Percentiles rank a stretch among this genome's conserved stretches.
Evolutionary conservation across 768 basidiomycete species (phyloP).

Genomic region (Guyanaporus albipodus): DNA sequence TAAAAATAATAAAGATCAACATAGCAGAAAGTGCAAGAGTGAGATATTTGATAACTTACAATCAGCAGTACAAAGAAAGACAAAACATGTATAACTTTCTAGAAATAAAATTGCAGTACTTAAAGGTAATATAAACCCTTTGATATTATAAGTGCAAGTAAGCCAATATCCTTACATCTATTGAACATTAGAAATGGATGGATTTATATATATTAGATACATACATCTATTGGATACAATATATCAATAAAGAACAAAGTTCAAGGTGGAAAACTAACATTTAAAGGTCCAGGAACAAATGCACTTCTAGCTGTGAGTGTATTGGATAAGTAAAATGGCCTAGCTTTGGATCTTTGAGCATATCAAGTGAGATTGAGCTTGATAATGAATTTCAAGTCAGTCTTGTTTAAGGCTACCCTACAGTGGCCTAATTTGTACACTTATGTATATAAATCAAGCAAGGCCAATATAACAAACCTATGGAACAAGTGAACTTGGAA

Average conservation of each 20-base stretch:
- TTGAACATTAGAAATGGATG: neutral
- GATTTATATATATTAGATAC: too few species aligned
- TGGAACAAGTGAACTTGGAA: neutral
- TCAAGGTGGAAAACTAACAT: neutral
- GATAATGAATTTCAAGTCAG: neutral
- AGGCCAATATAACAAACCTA: constrained; percentile 3
- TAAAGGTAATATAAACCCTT: too few species aligned
- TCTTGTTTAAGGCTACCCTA: neutral
- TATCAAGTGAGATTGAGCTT: neutral
- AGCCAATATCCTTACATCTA: neutral
- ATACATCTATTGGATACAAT: neutral
- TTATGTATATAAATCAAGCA: neutral
- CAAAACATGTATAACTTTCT: fast-evolving
- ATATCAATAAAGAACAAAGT: neutral
- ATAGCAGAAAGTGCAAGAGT: neutral
- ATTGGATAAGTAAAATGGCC: neutral
- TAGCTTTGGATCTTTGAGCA: neutral
- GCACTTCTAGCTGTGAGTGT: neutral
- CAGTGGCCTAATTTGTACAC: neutral
- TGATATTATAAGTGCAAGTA: too few species aligned
- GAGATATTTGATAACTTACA: neutral
- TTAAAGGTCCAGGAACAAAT: neutral
- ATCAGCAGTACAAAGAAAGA: neutral
- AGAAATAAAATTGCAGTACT: neutral
- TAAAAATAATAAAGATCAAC: neutral